A percentile compares a stretch with the other conserved stretches of the same genome.
These are phyloP conservation scores for Physcia stellaris DNA, from an alignment of 495 filamentous ascomycete species.

Conservation along the genomic window DNA sequence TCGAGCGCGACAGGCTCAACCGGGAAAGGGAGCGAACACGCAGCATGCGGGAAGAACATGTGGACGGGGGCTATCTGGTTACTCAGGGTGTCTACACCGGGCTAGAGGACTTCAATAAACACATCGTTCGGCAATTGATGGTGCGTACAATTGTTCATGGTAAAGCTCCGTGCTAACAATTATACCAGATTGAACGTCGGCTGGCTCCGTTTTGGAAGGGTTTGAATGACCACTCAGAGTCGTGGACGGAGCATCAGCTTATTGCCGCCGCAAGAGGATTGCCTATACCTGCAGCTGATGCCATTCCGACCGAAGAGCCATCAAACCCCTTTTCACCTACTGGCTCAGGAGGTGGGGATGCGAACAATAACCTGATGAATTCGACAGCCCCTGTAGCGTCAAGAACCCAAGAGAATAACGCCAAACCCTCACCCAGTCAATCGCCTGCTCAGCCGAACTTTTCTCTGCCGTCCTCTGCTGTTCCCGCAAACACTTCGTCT, in stretches of 20 bases:
- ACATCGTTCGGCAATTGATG: slow-evolving; percentile 81
- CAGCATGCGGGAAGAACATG: slow-evolving; percentile 84
- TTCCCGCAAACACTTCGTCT: slow-evolving; percentile 33
- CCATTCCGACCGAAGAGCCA: slow-evolving; percentile 58
- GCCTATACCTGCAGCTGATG: slow-evolving; percentile 70
- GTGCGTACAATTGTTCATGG: slow-evolving; percentile 30
- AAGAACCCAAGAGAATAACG: slow-evolving; percentile 60
- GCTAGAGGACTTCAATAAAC: slow-evolving; percentile 85
- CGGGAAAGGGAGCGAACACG: slow-evolving; percentile 74
- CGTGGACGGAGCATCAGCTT: slow-evolving; percentile 88
- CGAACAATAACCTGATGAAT: slow-evolving; percentile 39
- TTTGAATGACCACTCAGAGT: slow-evolving; percentile 72
- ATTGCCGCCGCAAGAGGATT: slow-evolving; percentile 81
- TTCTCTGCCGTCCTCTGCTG: slow-evolving; percentile 34
- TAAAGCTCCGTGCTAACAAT: background rate
- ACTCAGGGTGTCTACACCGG: slow-evolving; percentile 90
- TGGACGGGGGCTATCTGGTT: slow-evolving; percentile 89
- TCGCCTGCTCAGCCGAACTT: slow-evolving; percentile 28
- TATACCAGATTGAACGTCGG: slow-evolving; percentile 67
- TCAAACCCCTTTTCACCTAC: slow-evolving; percentile 27
- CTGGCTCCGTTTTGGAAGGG: slow-evolving; percentile 93
- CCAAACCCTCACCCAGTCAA: slow-evolving; percentile 44
- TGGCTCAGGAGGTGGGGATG: slow-evolving; percentile 26
- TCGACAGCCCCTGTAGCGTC: slow-evolving; percentile 65
- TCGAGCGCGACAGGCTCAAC: slow-evolving; percentile 64